Evolutionary conservation across 2,329 filamentous ascomycete genomes (phyloP), one percentile per base, ranked within the genome.

Genomic region (Talaromyces sp.): DNA sequence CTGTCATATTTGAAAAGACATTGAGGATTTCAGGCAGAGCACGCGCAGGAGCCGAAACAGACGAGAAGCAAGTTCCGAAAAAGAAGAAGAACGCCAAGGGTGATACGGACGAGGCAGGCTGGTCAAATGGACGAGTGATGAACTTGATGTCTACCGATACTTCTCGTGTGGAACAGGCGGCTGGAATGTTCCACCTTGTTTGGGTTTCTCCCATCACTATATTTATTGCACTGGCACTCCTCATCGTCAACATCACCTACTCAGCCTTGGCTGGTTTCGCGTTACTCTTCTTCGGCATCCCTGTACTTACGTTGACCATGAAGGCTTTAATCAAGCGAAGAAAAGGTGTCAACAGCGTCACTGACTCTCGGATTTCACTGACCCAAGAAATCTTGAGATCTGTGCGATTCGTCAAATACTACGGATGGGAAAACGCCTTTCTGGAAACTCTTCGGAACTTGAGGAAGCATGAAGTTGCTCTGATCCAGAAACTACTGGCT

Each of bases 101-200:
- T 31, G 30, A 5, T 6, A 31, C 30, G 2, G 30, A 31, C 30
- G 30, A 31, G 30, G 8, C 30, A 12, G 56, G 56, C n/a, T 59
- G 56, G 56, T 59, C 56, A n/a, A 59, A 59, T 31, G 56, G 56
- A 18, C 56, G 56, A 10, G 56, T 59, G 14, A 59, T 59, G 28
- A 59, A 51, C 5, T 47, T 59, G 16, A 33, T 59, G 12, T 59
- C 56, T n/a, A 59, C 34, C n/a, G 56, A 59, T 23, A 23, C 23
- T 27, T 31, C 33, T 51, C 56, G 56, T 27, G 52, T 59, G 27
- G 56, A 59, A 28, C 28, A 59, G n/a, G 30, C 28, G n/a, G 42
- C 52, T 47, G 36, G 34, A 23, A 51, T 51, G 42, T n/a, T 59
- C 30, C 56, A 59, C 31, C 27, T 59, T 27, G 42, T 51, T n/a